These are phyloP conservation scores for Rhodotorula toruloides DNA, from an alignment of 768 basidiomycete genomes.

Conservation along the genomic window DNA sequence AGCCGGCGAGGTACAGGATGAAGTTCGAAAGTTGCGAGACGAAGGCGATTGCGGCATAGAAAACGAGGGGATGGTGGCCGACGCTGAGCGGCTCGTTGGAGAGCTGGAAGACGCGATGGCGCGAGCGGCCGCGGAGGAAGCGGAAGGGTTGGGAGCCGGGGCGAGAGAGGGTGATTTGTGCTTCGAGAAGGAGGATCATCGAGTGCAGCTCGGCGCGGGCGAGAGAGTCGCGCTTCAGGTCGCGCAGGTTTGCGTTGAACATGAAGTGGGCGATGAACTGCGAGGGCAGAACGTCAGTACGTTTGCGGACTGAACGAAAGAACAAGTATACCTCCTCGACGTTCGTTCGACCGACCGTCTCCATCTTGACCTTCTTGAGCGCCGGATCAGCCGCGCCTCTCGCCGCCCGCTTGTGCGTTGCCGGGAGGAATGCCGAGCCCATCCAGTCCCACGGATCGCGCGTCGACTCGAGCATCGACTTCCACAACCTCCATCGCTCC, in stretches of 20 bases:
- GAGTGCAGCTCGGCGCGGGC: slow-evolving; percentile 22
- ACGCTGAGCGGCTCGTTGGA: slow-evolving; percentile 9
- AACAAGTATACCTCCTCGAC: slow-evolving; percentile 23
- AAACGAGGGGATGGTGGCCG: slow-evolving; percentile 27
- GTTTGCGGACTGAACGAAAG: no score
- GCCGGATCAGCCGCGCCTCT: slow-evolving; percentile 19
- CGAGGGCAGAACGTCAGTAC: no score
- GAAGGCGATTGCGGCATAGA: slow-evolving; percentile 17
- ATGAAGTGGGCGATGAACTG: slow-evolving; percentile 25
- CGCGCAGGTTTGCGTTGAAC: slow-evolving; percentile 2
- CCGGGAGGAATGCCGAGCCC: slow-evolving; percentile 16
- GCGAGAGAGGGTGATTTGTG: slow-evolving; percentile 19
- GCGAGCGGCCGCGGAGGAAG: slow-evolving; percentile 13
- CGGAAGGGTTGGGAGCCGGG: slow-evolving; percentile 7
- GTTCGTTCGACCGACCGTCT: slow-evolving; percentile 29
- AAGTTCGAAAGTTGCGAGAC: background rate
- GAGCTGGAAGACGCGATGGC: slow-evolving; percentile 16
- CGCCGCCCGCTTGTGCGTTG: background rate
- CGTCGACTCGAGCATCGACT: slow-evolving; percentile 18
- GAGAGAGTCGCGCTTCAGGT: slow-evolving; percentile 10
- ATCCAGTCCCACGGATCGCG: slow-evolving; percentile 26
- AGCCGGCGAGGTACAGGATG: slow-evolving; percentile 16
- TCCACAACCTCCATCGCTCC: slow-evolving; percentile 31
- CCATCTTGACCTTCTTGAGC: slow-evolving; percentile 10
- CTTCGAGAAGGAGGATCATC: slow-evolving; percentile 35